Evolutionary conservation across 1,139 yeast species (phyloP), one percentile per base, ranked within the genome.

Genomic region (Geotrichum restrictum): DNA sequence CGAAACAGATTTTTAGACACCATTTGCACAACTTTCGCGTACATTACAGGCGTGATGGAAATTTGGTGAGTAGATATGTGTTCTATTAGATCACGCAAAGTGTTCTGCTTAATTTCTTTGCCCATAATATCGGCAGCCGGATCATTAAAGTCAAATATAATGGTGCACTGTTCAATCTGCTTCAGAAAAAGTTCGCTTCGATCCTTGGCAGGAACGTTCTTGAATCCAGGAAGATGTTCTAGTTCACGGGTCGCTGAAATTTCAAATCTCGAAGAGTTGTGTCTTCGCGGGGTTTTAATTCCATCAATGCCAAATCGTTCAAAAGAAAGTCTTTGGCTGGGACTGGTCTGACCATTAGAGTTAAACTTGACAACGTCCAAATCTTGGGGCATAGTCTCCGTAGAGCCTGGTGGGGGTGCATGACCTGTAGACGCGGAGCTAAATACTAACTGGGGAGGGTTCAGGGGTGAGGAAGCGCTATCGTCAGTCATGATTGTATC

Each of bases 81-180:
- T 60, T 88, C 95, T 55, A 89, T 85, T 62, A 93, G 79, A 69
- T 93, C 98, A 65, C 85, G 91, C 54, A 94, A 75, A 1, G 97
- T 88, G 52, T 81, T 76, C 57, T 95, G 76, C 70, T 93, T 93
- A 64, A 91, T 80, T 67, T 93, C 98, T 68, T 93, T 93, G 50
- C 98, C 97, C 62, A 87, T 81, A 53, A 89, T 81, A 69, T 93
- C 98, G 56, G 83, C 82, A 11, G 96, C 85, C 6, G 98, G 96
- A 69, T 93, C 98, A 64, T 82, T 81, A 67, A 93, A 93, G 72
- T 93, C 97, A 73, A 93, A 93, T 75, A 93, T 82, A 41, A 89
- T 82, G 68, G 88, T 88, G 74, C 98, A 93, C 71, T 94, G 98
- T 64, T 89, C 96, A 54, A 91, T 83, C 65, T 93, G 93, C 62